These are phyloP conservation scores for Austroboletus eburneus DNA, from an alignment of 768 basidiomycete genomes.

Conservation along the genomic window DNA sequence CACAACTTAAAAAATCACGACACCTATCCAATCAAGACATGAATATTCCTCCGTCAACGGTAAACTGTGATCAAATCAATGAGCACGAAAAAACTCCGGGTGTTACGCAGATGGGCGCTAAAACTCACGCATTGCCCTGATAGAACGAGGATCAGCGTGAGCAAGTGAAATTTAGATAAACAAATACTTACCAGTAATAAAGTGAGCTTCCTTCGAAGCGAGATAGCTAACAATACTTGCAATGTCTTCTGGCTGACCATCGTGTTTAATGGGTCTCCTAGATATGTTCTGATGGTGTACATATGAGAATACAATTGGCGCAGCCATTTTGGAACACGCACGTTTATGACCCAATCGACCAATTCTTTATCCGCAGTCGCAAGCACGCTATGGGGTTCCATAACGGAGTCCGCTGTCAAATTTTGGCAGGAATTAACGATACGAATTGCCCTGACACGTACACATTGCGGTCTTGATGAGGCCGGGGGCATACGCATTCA, in stretches of 20 bases:
- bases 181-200: conserved; percentile 30
- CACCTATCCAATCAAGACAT: too few species aligned
- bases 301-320: neutral
- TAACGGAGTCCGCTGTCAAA: neutral
- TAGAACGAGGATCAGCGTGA: neutral
- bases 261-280: conserved; percentile 6
- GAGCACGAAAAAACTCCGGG: neutral
- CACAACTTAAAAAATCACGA: too few species aligned
- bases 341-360: neutral
- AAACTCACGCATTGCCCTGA: conserved; percentile 24
- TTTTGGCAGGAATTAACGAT: neutral
- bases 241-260: conserved; percentile 31
- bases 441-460: conserved; percentile 10
- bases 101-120: neutral
- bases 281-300: neutral
- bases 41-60: conserved; percentile 15
- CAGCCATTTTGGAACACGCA: neutral
- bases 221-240: conserved; percentile 36
- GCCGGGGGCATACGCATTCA: conserved; percentile 40
- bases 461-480: conserved; percentile 29
- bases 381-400: neutral
- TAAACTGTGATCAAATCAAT: conserved; percentile 9
- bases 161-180: neutral
- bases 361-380: neutral
- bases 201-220: conserved; percentile 34